phyloP scores from a whole-genome alignment of 805 yeast genomes.

The Cyberlindnera bimundalis region DNA sequence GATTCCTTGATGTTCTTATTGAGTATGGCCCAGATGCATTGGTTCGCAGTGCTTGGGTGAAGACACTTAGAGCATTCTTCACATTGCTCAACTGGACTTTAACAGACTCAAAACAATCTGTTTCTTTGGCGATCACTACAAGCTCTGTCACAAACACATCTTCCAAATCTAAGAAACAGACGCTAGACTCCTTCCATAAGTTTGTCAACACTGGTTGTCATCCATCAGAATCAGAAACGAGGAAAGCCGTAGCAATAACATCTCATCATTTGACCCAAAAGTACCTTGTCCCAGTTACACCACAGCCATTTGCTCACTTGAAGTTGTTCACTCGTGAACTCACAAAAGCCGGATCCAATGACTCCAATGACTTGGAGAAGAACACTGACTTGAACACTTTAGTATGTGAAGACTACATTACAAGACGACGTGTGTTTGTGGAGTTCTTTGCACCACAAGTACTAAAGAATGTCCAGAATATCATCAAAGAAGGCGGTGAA shows the following conservation, averaged over 20 bases:
- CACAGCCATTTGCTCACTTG: slow-evolving; percentile 64
- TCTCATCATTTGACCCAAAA: slow-evolving; percentile 47
- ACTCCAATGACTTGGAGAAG: slow-evolving; percentile 15
- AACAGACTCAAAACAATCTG: slow-evolving; percentile 29
- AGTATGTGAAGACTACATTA: slow-evolving; percentile 58
- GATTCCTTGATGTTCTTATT: slow-evolving; percentile 59
- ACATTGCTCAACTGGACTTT: slow-evolving; percentile 74
- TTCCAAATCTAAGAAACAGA: slow-evolving; percentile 22
- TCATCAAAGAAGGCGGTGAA: slow-evolving; percentile 71
- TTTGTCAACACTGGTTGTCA: slow-evolving; percentile 43
- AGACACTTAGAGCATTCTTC: slow-evolving; percentile 63
- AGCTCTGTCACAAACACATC: slow-evolving; percentile 25
- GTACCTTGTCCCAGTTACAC: slow-evolving; percentile 51
- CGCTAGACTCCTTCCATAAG: slow-evolving; percentile 35
- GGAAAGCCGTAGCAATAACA: slow-evolving; percentile 17
- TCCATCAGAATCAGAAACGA: slow-evolving; percentile 19
- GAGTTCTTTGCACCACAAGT: slow-evolving; percentile 53
- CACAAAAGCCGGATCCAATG: slow-evolving; percentile 9
- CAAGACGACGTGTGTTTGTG: slow-evolving; percentile 49
- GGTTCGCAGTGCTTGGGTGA: slow-evolving; percentile 62
- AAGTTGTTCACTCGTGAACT: slow-evolving; percentile 51
- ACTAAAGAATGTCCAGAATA: slow-evolving; percentile 43
- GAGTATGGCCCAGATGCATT: slow-evolving; percentile 51
- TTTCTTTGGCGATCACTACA: slow-evolving; percentile 33
- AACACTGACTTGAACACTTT: slow-evolving; percentile 39